phyloP scores from a whole-genome alignment of 2,329 filamentous ascomycete genomes.

The Diplodia scrobiculata region DNA sequence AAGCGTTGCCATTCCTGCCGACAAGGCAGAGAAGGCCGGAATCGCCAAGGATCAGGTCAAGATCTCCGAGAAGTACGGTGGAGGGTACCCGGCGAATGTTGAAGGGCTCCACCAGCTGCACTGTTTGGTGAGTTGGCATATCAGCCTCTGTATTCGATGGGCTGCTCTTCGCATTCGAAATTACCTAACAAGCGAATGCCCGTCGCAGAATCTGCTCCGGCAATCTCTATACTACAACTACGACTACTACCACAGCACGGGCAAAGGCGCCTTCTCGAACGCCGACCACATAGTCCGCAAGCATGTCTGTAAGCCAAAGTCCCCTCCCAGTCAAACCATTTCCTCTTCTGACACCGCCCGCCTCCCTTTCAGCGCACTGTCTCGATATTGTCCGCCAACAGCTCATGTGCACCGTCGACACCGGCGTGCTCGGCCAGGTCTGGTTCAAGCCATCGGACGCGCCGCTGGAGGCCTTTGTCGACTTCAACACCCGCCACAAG shows the following conservation, averaged over 20 bases:
- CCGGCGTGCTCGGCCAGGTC: conserved; percentile 62
- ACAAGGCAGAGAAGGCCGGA: conserved; percentile 55
- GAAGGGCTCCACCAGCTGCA: conserved; percentile 61
- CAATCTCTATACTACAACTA: conserved; percentile 63
- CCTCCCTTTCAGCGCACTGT: conserved; percentile 54
- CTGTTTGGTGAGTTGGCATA: conserved; percentile 52
- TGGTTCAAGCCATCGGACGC: conserved; percentile 55
- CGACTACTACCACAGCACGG: conserved; percentile 57
- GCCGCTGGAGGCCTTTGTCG: conserved; percentile 58
- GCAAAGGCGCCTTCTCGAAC: conserved; percentile 59
- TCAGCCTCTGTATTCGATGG: accelerated
- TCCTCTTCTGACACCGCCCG: conserved; percentile 8
- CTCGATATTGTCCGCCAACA: conserved; percentile 64
- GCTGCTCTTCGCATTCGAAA: neutral
- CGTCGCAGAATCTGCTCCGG: conserved; percentile 57
- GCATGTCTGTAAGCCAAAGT: conserved; percentile 58
- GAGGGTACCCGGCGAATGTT: conserved; percentile 61
- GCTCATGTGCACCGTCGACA: conserved; percentile 64
- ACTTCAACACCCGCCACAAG: conserved; percentile 63
- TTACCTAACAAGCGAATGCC: neutral
- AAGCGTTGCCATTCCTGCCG: conserved; percentile 53
- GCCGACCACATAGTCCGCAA: conserved; percentile 57
- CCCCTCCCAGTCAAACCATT: neutral
- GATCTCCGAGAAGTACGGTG: conserved; percentile 58
- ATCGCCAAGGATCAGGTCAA: conserved; percentile 60